Percentiles rank a stretch among this genome's conserved stretches.
Conservation (phyloP, 2,329 filamentous ascomycete genomes). For the Colletotrichum camelliae region DNA sequence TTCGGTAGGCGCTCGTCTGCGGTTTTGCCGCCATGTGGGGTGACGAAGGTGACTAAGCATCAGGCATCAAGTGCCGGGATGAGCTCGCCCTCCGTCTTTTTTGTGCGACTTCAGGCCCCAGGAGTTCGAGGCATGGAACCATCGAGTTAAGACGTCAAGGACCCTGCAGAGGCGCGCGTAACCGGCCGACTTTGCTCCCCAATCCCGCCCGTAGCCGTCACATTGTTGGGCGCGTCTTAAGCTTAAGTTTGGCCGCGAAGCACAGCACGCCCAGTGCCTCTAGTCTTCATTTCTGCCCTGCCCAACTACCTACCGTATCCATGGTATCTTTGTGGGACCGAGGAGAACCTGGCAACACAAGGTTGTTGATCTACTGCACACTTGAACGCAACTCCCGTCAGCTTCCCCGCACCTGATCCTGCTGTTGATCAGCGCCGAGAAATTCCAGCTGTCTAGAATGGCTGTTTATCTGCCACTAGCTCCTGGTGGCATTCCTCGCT, state of each 20-base stretch:
- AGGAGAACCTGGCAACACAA: neutral
- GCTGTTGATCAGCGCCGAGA: neutral
- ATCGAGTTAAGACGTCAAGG: neutral
- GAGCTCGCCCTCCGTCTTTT: neutral
- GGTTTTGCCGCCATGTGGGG: neutral
- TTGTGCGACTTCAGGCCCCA: neutral
- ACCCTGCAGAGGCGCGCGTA: neutral
- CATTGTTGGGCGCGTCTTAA: neutral
- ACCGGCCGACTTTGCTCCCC: neutral
- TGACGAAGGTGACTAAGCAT: neutral
- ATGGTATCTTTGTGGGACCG: neutral
- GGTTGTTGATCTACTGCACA: neutral
- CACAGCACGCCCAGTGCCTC: neutral
- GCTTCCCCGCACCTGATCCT: neutral
- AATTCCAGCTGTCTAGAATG: neutral
- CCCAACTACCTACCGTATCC: neutral
- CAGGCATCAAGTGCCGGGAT: neutral
- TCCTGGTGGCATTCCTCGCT: neutral
- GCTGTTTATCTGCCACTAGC: neutral
- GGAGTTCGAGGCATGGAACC: neutral
- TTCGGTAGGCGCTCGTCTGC: constrained; percentile 12
- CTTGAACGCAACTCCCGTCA: neutral
- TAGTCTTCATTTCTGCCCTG: neutral
- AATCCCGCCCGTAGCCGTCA: neutral
- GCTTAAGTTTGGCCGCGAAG: neutral